Base-by-base conservation (phyloP, 108 stramenopile species). In the Stephanodiscus minutulus region DNA sequence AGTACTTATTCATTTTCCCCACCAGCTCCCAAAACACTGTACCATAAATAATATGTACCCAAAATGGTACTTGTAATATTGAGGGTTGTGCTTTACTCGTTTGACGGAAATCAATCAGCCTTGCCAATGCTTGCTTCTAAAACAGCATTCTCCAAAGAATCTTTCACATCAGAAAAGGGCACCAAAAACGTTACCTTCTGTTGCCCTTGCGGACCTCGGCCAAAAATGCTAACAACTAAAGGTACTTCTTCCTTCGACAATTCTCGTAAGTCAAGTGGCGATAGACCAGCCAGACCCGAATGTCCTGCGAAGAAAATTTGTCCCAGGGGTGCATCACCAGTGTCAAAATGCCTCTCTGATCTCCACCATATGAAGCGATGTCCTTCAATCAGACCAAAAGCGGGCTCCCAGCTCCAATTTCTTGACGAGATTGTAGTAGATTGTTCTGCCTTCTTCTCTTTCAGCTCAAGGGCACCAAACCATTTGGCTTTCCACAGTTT, bases 341-440 rank as follows among this genome's bases (percentile, higher is more conserved):
- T 76, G 71, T 96, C 92, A 74, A 96, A 96, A 47, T 85, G 83
- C 22, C 74, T 66, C 24, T 84, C 87, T 9, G 76, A 84, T 37
- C 81, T 76, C 92, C 92, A 96, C 89, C 91, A 93, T 5, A 91
- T 66, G 54, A 96, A 87, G 21, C 91, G 86, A 55, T 87, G 91
- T 17, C 91, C 90, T 74, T 96, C 89, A 18, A 96, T 68, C 18
- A 96, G 64, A 35, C 79, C 86, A 75, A 96, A 96, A 20, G 64
- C 68, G 22, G 60, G 60, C 46, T 68, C 79, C 89, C 90, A 88
- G 36, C 50, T 73, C 77, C 84, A 83, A 20, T 48, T 62, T n/a
- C 82, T 52, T 63, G 66, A 63, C 21, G 43, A 58, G 50, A 41
- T 52, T 22, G 66, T 46, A 17, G 17, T 43, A 28, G 59, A 47